Evolutionary conservation across 306 rosid species (phyloP), one percentile per base, ranked within the genome.

Genomic region (Lathyrus aphaca): DNA sequence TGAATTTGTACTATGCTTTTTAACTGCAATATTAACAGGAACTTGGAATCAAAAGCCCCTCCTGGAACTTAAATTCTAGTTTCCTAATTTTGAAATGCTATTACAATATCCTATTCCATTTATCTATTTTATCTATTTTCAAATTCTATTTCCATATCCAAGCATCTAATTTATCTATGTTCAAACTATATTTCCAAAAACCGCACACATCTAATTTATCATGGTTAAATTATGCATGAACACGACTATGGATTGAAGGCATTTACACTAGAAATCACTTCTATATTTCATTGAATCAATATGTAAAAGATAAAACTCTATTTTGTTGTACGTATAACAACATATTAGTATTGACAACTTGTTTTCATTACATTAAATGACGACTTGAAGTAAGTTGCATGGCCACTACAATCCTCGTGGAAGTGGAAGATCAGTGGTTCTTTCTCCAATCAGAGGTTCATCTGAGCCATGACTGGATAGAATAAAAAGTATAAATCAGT

Each of bases 381-480:
- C 75, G 29, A 23, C 29, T 3, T 55, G 70, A 75, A 48, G 40
- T 35, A 59, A 45, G 71, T 46, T n/a, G 58, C 4, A 59, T 4
- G 65, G 23, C 65, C 78, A 76, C 71, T 84, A 85, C 53, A 64
- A 78, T 8, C 79, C 86, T 10, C 77, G 96, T 1, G 90, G 88
- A 75, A 90, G 96, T 1, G 90, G 88, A 75, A 90, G 96, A 76
- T 86, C 84, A 25, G 76, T 6, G 32, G 39, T 73, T 78, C 70
- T 86, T 49, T 85, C 84, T 66, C 90, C 89, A 44, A 59, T 16
- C 37, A 83, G 79, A 37, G 62, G 67, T 66, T 88, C 91, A 67
- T 88, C 98, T 2, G 86, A 82, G 38, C 90, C 98, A 64, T 88
- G 73, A 64, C 98, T 93, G 87, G 73, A 77, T 51, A 77, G 70